Percentiles rank a stretch among this genome's conserved stretches.
These are phyloP conservation scores for Vitis rupestris DNA, from an alignment of 164 flowering plant genomes.

Conservation along the genomic window DNA sequence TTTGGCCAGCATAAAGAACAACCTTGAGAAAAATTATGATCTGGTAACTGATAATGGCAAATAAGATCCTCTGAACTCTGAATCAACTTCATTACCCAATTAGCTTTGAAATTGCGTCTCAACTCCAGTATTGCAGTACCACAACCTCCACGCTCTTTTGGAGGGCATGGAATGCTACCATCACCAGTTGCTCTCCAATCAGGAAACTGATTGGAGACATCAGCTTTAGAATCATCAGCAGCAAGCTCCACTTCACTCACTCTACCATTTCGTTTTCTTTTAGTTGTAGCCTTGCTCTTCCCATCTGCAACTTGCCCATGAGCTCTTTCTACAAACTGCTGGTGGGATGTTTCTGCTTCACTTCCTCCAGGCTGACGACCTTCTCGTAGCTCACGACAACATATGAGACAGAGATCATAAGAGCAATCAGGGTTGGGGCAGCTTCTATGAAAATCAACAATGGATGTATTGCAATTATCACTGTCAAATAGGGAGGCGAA, in stretches of 20 bases:
- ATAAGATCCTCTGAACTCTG: slow-evolving; percentile 19
- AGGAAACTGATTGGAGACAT: slow-evolving; percentile 1
- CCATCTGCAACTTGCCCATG: too few species aligned
- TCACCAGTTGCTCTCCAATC: slow-evolving; percentile 25
- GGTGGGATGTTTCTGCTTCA: slow-evolving; percentile 28
- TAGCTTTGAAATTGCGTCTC: slow-evolving; percentile 12
- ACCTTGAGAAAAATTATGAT: slow-evolving; percentile 4
- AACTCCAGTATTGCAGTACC: slow-evolving; percentile 18
- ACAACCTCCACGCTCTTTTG: slow-evolving; percentile 33
- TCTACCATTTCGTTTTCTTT: too few species aligned
- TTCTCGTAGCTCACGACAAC: slow-evolving; percentile 64
- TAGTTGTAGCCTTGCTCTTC: too few species aligned
- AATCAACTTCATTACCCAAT: slow-evolving; percentile 13
- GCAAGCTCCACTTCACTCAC: neutral
- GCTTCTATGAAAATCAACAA: slow-evolving; percentile 71
- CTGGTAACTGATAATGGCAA: neutral
- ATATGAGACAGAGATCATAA: slow-evolving; percentile 78
- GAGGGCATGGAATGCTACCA: slow-evolving; percentile 37
- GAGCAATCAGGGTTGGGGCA: slow-evolving; percentile 66
- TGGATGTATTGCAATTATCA: slow-evolving; percentile 76
- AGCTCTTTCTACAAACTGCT: slow-evolving; percentile 18
- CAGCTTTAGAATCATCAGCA: slow-evolving; percentile 3
- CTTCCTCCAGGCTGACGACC: slow-evolving; percentile 40
- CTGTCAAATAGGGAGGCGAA: slow-evolving; percentile 31
- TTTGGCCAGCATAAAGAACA: slow-evolving; percentile 9